Conservation (phyloP, 345 rosid genomes). For the Microthlaspi erraticum region DNA sequence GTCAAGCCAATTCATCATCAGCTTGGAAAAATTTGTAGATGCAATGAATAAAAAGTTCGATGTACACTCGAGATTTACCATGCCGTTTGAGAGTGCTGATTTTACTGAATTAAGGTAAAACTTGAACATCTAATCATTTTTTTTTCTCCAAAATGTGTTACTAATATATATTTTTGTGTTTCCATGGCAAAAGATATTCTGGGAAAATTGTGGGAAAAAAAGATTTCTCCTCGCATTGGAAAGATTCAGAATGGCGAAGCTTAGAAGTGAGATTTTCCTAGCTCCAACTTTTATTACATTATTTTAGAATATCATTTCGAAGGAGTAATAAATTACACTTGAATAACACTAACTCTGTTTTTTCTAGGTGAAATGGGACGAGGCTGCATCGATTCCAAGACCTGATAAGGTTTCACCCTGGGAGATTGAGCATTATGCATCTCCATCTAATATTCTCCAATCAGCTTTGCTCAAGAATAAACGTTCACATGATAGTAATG, state of each 20-base stretch:
- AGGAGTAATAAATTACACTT: neutral
- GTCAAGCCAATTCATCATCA: conserved; percentile 64
- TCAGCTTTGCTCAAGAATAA: neutral
- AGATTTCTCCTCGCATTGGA: neutral
- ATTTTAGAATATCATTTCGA: neutral
- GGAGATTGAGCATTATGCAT: conserved; percentile 56
- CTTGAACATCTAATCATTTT: neutral
- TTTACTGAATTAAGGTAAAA: conserved; percentile 20
- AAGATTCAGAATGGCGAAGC: neutral
- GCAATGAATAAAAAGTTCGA: conserved; percentile 55
- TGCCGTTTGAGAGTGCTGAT: conserved; percentile 67
- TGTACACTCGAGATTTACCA: conserved; percentile 62
- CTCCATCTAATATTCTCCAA: conserved; percentile 14
- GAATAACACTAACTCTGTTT: neutral
- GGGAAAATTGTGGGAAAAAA: neutral
- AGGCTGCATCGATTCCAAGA: conserved; percentile 54
- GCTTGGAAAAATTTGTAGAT: conserved; percentile 57
- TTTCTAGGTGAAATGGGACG: conserved; percentile 68
- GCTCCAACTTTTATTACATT: neutral
- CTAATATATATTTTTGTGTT: neutral
- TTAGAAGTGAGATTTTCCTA: neutral
- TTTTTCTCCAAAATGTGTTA: neutral
- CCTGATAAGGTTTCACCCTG: conserved; percentile 66
- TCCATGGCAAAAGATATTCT: neutral
- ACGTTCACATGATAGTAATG: neutral